A percentile compares a stretch with the other conserved stretches of the same genome.
Evolutionary conservation across 129 eudicot genomes (phyloP).

Genomic region (Heracleum sosnowskyi): DNA sequence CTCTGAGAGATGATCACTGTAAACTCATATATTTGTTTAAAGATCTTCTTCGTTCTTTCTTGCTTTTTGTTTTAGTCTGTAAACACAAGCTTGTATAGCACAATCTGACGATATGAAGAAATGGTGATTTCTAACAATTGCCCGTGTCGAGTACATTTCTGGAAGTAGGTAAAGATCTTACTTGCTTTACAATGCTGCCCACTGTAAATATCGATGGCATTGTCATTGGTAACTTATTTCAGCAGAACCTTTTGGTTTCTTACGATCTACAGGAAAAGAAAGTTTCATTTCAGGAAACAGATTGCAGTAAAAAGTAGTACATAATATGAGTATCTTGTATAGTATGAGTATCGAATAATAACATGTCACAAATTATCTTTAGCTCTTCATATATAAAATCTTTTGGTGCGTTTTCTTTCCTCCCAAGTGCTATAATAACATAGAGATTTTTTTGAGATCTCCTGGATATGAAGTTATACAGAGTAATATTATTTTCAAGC

Average conservation of each 20-base stretch:
- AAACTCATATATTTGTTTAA: too few relatives aligned
- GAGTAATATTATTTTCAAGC: too few relatives aligned
- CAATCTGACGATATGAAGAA: too few relatives aligned
- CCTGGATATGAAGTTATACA: not conserved
- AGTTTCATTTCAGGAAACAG: conserved; percentile 36
- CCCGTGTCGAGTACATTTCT: not conserved
- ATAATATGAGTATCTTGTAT: not conserved
- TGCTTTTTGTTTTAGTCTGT: too few relatives aligned
- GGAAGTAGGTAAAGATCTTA: not conserved
- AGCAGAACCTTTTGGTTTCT: not conserved
- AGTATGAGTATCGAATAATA: too few relatives aligned
- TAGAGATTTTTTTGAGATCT: not conserved
- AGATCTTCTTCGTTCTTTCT: too few relatives aligned
- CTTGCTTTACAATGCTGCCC: not conserved
- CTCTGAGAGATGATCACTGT: too few relatives aligned
- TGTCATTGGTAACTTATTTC: not conserved
- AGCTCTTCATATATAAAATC: not conserved
- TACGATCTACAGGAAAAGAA: conserved; percentile 7
- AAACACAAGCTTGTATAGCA: too few relatives aligned
- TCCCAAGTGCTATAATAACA: not conserved
- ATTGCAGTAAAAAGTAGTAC: conserved; percentile 24
- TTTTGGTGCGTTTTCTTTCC: not conserved
- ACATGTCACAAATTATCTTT: not conserved
- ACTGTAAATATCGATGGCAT: not conserved
- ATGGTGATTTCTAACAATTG: too few relatives aligned